These are phyloP conservation scores for Clathrospora elynae DNA, from an alignment of 2,329 filamentous ascomycete genomes.

Conservation along the genomic window DNA sequence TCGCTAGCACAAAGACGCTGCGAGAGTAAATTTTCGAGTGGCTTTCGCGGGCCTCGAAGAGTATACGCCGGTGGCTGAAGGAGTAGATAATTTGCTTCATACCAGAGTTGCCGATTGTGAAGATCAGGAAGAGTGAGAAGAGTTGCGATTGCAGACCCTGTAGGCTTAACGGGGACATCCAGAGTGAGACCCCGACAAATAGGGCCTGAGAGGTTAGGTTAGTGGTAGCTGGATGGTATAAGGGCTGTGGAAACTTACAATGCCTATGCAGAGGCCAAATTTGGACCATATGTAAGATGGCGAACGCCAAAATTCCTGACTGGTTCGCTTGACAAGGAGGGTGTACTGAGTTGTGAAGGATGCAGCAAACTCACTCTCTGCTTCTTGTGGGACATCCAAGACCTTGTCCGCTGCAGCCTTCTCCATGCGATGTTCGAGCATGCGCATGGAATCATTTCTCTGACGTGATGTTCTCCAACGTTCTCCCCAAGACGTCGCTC, in stretches of 20 bases:
- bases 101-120: slow-evolving; percentile 75
- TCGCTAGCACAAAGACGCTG: slow-evolving; percentile 78
- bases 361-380: slow-evolving; percentile 61
- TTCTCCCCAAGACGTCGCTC: no score
- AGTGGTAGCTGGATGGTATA: no score
- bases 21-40: slow-evolving; percentile 81
- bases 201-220: slow-evolving; percentile 49
- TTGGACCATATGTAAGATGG: slow-evolving; percentile 87
- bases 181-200: slow-evolving; percentile 81
- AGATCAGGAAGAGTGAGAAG: slow-evolving; percentile 78
- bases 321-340: slow-evolving; percentile 71
- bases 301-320: slow-evolving; percentile 86
- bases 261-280: slow-evolving; percentile 63
- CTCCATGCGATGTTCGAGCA: slow-evolving; percentile 50
- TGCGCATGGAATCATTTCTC: no score
- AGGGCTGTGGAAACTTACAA: no score
- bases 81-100: slow-evolving; percentile 78
- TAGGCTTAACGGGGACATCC: slow-evolving; percentile 67
- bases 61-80: slow-evolving; percentile 74
- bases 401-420: no score
- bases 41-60: slow-evolving; percentile 83
- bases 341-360: slow-evolving; percentile 69
- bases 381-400: no score
- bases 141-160: slow-evolving; percentile 82
- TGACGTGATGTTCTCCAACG: no score